Evolutionary conservation across 73 alveolate genomes (phyloP), one percentile per base, ranked within the genome.

Genomic region (Urostyla sp.): DNA sequence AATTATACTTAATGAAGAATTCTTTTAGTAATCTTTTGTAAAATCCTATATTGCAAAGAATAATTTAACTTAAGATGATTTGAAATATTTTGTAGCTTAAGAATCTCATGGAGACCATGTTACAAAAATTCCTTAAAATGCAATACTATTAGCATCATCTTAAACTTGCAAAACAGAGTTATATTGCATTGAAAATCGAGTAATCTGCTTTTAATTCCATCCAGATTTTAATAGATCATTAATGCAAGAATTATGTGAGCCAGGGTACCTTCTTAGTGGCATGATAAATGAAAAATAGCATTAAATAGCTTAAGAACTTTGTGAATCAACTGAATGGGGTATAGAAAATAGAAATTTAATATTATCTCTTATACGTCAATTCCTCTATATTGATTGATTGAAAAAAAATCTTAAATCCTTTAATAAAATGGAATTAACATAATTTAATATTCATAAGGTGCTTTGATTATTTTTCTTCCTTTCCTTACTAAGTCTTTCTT

Each of bases 101-200:
- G 20, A 63, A 63, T 18, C 79, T 38, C 79, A 63, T 63, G 79
- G 79, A 5, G 79, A 63, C 50, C 58, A 37, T 5, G 79, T 63
- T 13, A 60, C 27, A 16, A 48, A 7, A 5, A 16, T 63, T 3
- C 79, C 79, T 6, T 43, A 18, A n/a, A 60, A 63, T 63, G 79
- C 79, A 43, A 43, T 63, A 3, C 11, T 38, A 40, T 8, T 63
- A 6, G 79, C 57, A 3, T 16, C 16, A 18, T 63, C 79, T 5
- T 5, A 8, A 6, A 63, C 61, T n/a, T 63, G 79, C 45, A 46
- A 63, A 21, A 34, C 44, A 15, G 79, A 63, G 45, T 43, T 63
- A 23, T 63, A 63, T 32, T 43, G 61, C 5, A 63, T 63, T 30
- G 61, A 57, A 7, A 63, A 63, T 23, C 32, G 79, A 10, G 79